Evolutionary conservation across 2,329 filamentous ascomycete genomes (phyloP), one percentile per base, ranked within the genome.

Genomic region (Zalaria sp.): DNA sequence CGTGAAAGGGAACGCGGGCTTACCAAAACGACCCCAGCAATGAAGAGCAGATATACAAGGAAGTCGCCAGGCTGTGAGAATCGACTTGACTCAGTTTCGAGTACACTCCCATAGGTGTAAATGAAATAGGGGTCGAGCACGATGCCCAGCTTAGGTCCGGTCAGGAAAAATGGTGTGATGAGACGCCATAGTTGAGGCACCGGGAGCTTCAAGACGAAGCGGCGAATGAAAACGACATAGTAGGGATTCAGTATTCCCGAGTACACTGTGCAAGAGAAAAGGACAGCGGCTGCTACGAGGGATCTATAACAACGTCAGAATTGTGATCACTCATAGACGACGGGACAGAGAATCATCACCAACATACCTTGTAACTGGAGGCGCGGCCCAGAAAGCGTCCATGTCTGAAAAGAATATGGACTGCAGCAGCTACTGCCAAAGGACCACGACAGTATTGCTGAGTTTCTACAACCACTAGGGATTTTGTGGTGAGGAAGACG

Each of bases 41-140:
- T 72, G 57, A 91, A 91, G 45, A 79, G 63, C 52, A 93, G 65
- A 58, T 93, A 94, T 65, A 79, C 79, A 47, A 91, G 70, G 52
- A 91, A 75, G 58, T 91, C 83, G 56, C 85, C 87, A 44, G 82
- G 82, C 50, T 74, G 71, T 35, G 70, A 64, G 59, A 94, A 89
- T 45, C 83, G 77, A 41, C 79, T 64, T 47, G 81, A 83, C 49
- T 73, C 71, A 35, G 64, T 72, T 67, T 94, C 88, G 39, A 93
- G 67, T 49, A 78, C 73, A 56, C 75, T 81, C 52, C 81, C 67
- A 64, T 91, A 93, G 48, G 74, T 79, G 66, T 81, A 94, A 49
- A 91, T 59, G 54, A 84, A 81, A 64, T 84, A 86, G 35, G 83
- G 78, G 58, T 88, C 82, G 56, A 86, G 66, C 42, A 87, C 55